Evolutionary conservation across 805 yeast genomes (phyloP), one percentile per base, ranked within the genome.

Genomic region (Myxozyma geophila): DNA sequence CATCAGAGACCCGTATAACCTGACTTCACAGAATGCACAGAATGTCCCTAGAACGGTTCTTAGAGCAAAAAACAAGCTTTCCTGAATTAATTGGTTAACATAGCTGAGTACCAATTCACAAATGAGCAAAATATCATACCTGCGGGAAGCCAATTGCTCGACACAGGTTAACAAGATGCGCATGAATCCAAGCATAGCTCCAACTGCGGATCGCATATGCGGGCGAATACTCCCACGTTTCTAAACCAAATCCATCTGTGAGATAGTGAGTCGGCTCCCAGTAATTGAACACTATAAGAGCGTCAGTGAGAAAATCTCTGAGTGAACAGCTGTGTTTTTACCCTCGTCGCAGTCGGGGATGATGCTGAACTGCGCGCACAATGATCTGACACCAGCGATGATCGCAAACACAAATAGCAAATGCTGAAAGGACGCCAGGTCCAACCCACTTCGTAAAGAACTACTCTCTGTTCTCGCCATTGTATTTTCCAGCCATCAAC

Each of bases 221-320:
- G 0, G 98, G 97, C 0, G 97, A 90, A 74, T 92, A 93, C 73
- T 92, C 98, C 98, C 98, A 92, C 0, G 98, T 92, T 75, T 92
- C 92, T 70, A 92, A 89, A 1, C 98, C 98, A 74, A 91, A 90
- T 1, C 88, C 88, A 68, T 96, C 82, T 0, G 87, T 75, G 41
- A 92, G 69, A 57, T 88, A 80, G 73, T 93, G 92, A 62, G 93
- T 78, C 0, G 98, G 97, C 68, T 93, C 98, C 93, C 97, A 92
- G 76, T 90, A 93, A 73, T 93, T 93, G 82, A 84, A 93, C 0
- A 83, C 87, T 62, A 36, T 37, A 52, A 19, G 13, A 8, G 1
- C 9, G 43, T 41, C 19, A 41, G 54, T 40, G 23, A 40, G 23
- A 39, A 35, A 21, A 37, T 10, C 37, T 19, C 46, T 8, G 15